A percentile compares a stretch with the other conserved stretches of the same genome.
Conservation (phyloP, 345 rosid species). For the Eutrema yunnanense region DNA sequence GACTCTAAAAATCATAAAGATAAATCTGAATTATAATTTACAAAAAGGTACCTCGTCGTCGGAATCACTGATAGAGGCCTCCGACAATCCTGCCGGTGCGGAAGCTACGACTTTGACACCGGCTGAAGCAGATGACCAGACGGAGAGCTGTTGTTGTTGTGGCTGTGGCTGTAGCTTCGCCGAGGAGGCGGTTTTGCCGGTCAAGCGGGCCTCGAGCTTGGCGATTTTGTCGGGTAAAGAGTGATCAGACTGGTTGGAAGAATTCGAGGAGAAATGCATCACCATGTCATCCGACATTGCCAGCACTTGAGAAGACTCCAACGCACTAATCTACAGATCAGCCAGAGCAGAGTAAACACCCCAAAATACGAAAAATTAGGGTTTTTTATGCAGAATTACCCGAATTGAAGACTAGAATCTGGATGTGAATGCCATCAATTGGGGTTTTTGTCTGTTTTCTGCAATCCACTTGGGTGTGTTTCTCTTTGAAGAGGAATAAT, state of each 20-base stretch:
- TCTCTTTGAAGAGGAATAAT: background rate
- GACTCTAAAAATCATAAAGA: background rate
- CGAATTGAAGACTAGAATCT: slow-evolving; percentile 12
- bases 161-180: slow-evolving; percentile 28
- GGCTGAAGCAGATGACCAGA: slow-evolving; percentile 54
- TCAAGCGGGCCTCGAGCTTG: slow-evolving; percentile 98
- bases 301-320: slow-evolving; percentile 8
- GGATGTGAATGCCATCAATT: background rate
- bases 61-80: slow-evolving; percentile 74
- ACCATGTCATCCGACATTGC: slow-evolving; percentile 91
- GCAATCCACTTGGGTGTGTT: background rate
- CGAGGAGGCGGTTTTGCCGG: slow-evolving; percentile 61
- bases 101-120: slow-evolving; percentile 38
- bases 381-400: background rate
- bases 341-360: background rate
- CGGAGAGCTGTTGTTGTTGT: slow-evolving; percentile 36
- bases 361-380: background rate
- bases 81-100: slow-evolving; percentile 40
- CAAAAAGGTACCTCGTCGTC: slow-evolving; percentile 59
- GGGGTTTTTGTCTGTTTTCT: background rate
- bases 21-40: background rate
- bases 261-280: slow-evolving; percentile 85
- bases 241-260: slow-evolving; percentile 95
- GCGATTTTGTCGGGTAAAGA: slow-evolving; percentile 93
- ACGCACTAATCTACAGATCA: slow-evolving; percentile 4